Conservation (phyloP, 2,329 filamentous ascomycete genomes). For the Diaporthe longicolla region DNA sequence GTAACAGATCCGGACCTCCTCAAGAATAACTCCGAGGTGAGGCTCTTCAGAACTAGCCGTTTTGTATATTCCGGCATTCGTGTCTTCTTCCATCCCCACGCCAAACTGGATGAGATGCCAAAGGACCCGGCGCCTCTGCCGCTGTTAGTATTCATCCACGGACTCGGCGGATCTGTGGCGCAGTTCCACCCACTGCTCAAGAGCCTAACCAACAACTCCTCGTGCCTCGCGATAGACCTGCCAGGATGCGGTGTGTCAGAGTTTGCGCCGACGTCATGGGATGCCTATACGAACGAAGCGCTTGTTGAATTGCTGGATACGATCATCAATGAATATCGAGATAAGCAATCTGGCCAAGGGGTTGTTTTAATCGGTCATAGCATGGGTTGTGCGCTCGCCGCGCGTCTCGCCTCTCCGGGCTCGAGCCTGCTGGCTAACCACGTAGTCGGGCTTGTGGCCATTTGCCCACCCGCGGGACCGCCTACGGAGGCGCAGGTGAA, state of each 20-base stretch:
- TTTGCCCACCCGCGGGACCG: slow-evolving; percentile 82
- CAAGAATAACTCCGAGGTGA: slow-evolving; percentile 79
- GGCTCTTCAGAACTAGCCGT: slow-evolving; percentile 78
- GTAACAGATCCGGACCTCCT: slow-evolving; percentile 83
- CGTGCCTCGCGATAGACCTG: slow-evolving; percentile 89
- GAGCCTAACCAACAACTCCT: slow-evolving; percentile 85
- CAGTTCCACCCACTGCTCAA: slow-evolving; percentile 88
- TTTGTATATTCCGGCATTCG: slow-evolving; percentile 83
- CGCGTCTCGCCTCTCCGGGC: slow-evolving; percentile 74
- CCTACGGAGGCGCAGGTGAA: slow-evolving; percentile 66
- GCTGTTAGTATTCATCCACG: slow-evolving; percentile 91
- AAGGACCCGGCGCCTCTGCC: slow-evolving; percentile 81
- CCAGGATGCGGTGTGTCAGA: slow-evolving; percentile 89
- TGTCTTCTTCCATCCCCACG: slow-evolving; percentile 86
- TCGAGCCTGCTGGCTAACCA: slow-evolving; percentile 69
- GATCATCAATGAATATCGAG: slow-evolving; percentile 81
- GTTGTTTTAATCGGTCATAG: slow-evolving; percentile 90
- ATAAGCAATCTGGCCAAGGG: slow-evolving; percentile 74
- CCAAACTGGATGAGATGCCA: slow-evolving; percentile 86
- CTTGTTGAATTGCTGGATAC: slow-evolving; percentile 81
- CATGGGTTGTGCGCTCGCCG: slow-evolving; percentile 86
- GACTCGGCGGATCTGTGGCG: slow-evolving; percentile 90
- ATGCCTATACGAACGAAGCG: slow-evolving; percentile 83
- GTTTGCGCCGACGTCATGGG: slow-evolving; percentile 79
- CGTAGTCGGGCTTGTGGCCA: slow-evolving; percentile 82